Conservation (phyloP, 169 alveolate genomes). For the Theileria orientalis region DNA sequence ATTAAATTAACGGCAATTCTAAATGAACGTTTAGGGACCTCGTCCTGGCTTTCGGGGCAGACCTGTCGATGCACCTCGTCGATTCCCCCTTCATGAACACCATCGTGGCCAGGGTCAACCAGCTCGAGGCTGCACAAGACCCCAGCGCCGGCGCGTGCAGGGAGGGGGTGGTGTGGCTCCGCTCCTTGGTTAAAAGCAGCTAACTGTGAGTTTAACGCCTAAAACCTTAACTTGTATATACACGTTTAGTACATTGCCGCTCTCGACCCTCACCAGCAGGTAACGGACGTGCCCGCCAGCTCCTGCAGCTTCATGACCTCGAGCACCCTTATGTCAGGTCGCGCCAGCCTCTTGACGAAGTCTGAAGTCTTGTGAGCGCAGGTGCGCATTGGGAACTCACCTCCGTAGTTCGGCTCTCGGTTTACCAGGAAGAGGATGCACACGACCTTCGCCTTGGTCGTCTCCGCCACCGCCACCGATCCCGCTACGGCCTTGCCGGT, state of each 20-base stretch:
- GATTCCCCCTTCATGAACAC: slow-evolving; percentile 32
- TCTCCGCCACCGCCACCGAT: slow-evolving; percentile 27
- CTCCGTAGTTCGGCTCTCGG: slow-evolving; percentile 44
- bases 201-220: not conserved
- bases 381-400: slow-evolving; percentile 4
- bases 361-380: not conserved
- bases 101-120: slow-evolving; percentile 38
- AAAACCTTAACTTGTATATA: too few relatives aligned
- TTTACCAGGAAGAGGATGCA: slow-evolving; percentile 52
- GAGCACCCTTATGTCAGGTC: not conserved
- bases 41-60: slow-evolving; percentile 48
- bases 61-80: slow-evolving; percentile 46
- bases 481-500: slow-evolving; percentile 48
- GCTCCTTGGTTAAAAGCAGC: slow-evolving; percentile 4
- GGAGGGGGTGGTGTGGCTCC: slow-evolving; percentile 57
- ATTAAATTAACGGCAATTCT: too few relatives aligned
- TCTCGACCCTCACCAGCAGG: not conserved
- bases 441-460: slow-evolving; percentile 38
- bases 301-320: slow-evolving; percentile 17
- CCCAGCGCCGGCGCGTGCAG: slow-evolving; percentile 41
- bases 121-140: slow-evolving; percentile 35
- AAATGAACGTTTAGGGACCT: slow-evolving; percentile 39
- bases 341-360: not conserved
- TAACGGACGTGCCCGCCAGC: slow-evolving; percentile 2
- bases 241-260: not conserved